These are phyloP conservation scores for Rhazya stricta DNA, from an alignment of 257 asterid species.

Conservation along the genomic window DNA sequence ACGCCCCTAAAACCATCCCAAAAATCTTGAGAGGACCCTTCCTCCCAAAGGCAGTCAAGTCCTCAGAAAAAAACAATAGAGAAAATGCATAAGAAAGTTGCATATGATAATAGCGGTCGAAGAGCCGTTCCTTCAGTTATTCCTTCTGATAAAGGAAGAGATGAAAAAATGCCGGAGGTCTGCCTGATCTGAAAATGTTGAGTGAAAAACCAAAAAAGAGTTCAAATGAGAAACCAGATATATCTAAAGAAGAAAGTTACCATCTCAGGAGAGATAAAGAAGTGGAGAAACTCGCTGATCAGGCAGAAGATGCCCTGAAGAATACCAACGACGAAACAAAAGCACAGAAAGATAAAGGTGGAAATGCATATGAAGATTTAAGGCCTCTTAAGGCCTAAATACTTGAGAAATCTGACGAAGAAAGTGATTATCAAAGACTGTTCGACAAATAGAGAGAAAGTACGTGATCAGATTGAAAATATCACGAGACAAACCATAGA, in stretches of 20 bases:
- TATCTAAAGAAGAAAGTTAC: background rate
- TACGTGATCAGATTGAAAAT: conserved; percentile 15
- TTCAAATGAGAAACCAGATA: background rate
- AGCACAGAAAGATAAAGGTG: background rate
- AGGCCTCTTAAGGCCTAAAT: background rate
- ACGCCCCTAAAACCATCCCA: conserved; percentile 8
- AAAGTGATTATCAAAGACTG: conserved; percentile 20
- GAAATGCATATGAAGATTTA: too few relatives aligned
- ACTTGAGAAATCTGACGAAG: conserved; percentile 15
- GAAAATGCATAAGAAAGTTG: conserved; percentile 14
- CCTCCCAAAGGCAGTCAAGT: conserved; percentile 15
- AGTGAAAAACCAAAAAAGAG: background rate
- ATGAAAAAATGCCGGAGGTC: too few relatives aligned
- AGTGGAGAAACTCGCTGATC: too few relatives aligned
- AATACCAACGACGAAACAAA: background rate
- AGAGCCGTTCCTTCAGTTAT: background rate
- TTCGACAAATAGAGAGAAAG: background rate
- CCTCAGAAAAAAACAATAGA: conserved; percentile 8
- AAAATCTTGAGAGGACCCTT: background rate
- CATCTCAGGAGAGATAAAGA: background rate
- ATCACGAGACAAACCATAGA: background rate
- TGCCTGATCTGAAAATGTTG: conserved; percentile 3
- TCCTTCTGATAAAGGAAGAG: background rate
- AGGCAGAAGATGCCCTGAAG: too few relatives aligned
- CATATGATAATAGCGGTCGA: background rate